Base-by-base conservation (phyloP, 139 green algal species). In the Chlamydomonas eustigma region DNA sequence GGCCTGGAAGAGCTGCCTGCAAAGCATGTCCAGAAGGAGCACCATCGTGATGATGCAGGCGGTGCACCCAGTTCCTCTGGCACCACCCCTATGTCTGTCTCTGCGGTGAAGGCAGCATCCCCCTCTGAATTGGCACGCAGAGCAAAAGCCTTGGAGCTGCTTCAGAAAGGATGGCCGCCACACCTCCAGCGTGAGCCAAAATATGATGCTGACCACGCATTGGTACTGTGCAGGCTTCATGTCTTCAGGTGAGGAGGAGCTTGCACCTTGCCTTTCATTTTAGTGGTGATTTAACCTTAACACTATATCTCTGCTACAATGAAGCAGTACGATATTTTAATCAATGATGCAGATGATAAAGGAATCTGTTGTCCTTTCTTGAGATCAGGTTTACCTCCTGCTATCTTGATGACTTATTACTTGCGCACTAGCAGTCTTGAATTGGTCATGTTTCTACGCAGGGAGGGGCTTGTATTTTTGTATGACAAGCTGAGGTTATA, bases 161-260 rank as follows among this genome's bases (percentile, higher is more conserved):
- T 98, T 35, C 81, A 90, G 63, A 64, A 83, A 5, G 93, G 90
- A 3, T 98, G 94, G 94, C 88, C 90, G 4, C 71, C 84, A 0
- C 82, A 87, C 58, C 66, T 67, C 2, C 37, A 6, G 37, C 50
- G 38, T 34, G 35, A 51, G 28, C 72, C 64, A n/a, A 78, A 71
- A 72, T 98, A 98, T 74, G 90, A 97, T 66, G 75, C 87, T 0
- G 88, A 98, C 50, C 84, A 92, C n/a, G 92, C 91, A n/a, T 80
- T 98, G 37, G 85, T 97, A 67, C 85, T 95, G 36, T 99, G 94
- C 83, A 88, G 91, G 64, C 79, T 95, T 77, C 80, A 87, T 38
- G 72, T 50, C 33, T 97, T 93, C 84, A 66, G 50, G 18, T 37
- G 78, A 0, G 94, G 44, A 28, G 44, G 12, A 58, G 44, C 12